These are phyloP conservation scores for Akanthomyces muscarius DNA, from an alignment of 2,329 filamentous ascomycete species.

Conservation along the genomic window DNA sequence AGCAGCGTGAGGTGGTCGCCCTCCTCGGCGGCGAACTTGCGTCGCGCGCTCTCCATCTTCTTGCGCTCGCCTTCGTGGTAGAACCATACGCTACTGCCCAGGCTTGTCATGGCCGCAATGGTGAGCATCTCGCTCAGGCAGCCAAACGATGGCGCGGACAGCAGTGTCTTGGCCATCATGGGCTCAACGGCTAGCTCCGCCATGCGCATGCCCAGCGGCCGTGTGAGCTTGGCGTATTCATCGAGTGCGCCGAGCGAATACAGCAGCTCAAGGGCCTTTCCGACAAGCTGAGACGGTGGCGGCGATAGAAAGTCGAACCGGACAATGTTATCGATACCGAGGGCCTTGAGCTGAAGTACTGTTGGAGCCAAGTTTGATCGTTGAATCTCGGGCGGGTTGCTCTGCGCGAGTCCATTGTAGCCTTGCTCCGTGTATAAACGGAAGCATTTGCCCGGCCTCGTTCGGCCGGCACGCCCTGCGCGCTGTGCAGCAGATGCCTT, in stretches of 20 bases:
- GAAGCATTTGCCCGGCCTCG: constrained; percentile 88
- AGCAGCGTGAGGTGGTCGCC: constrained; percentile 90
- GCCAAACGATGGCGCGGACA: constrained; percentile 68
- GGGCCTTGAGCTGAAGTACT: constrained; percentile 85
- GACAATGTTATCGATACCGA: constrained; percentile 91
- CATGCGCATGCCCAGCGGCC: constrained; percentile 84
- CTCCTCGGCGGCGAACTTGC: constrained; percentile 86
- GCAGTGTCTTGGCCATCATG: constrained; percentile 88
- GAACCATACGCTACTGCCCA: constrained; percentile 81
- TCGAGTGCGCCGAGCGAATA: constrained; percentile 85
- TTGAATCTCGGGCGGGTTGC: constrained; percentile 85
- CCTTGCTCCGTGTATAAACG: constrained; percentile 79
- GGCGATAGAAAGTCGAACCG: constrained; percentile 86
- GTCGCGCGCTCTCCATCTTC: constrained; percentile 65
- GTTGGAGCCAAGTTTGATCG: constrained; percentile 85
- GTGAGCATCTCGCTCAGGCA: constrained; percentile 84
- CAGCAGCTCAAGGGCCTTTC: constrained; percentile 81
- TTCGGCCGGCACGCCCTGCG: constrained; percentile 84
- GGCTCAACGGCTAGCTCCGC: constrained; percentile 90
- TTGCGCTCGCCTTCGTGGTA: constrained; percentile 74
- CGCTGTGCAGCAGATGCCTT: constrained; percentile 91
- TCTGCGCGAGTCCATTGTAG: constrained; percentile 61
- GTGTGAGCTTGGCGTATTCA: constrained; percentile 83
- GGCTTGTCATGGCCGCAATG: constrained; percentile 89
- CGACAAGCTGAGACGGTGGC: constrained; percentile 79